Evolutionary conservation across 148 eudicot genomes (phyloP).

Genomic region (Rhododendron ovatum): DNA sequence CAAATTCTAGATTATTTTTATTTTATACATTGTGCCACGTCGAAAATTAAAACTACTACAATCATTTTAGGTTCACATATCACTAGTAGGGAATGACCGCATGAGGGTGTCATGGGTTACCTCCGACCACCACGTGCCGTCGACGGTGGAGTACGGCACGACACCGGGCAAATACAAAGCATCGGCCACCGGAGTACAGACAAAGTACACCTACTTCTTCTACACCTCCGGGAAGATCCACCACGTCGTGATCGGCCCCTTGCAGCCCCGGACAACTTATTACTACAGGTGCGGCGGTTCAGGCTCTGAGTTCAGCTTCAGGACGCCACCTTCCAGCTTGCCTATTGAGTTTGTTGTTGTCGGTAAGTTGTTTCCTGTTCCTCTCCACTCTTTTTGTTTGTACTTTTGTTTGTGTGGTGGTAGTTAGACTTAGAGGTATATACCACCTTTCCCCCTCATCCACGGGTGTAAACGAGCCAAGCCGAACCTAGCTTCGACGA

Average conservation of each 20-base stretch:
- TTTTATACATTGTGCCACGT: not conserved
- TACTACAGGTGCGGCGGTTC: constrained; percentile 63
- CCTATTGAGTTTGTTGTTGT: constrained; percentile 64
- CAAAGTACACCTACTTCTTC: constrained; percentile 56
- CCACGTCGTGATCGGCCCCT: constrained; percentile 67
- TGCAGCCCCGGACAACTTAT: constrained; percentile 55
- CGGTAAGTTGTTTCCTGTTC: constrained; percentile 27
- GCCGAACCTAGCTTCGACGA: too few relatives aligned
- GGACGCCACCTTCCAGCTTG: constrained; percentile 56
- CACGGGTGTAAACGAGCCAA: not conserved
- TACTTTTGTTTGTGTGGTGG: not conserved
- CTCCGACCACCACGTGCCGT: constrained; percentile 37
- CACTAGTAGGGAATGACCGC: constrained; percentile 66
- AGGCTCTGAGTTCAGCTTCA: constrained; percentile 64
- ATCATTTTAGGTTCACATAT: constrained; percentile 61
- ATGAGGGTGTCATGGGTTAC: constrained; percentile 77
- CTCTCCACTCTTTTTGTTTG: not conserved
- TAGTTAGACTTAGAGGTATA: too few relatives aligned
- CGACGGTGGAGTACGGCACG: constrained; percentile 70
- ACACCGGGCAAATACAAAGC: constrained; percentile 38
- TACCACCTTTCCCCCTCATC: not conserved
- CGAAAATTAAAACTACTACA: not conserved
- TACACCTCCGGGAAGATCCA: constrained; percentile 71
- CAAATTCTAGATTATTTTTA: not conserved
- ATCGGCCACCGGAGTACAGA: constrained; percentile 49